Evolutionary conservation across 179 eudicot genomes (phyloP), one percentile per base, ranked within the genome.

Genomic region (Spinacia oleracea): DNA sequence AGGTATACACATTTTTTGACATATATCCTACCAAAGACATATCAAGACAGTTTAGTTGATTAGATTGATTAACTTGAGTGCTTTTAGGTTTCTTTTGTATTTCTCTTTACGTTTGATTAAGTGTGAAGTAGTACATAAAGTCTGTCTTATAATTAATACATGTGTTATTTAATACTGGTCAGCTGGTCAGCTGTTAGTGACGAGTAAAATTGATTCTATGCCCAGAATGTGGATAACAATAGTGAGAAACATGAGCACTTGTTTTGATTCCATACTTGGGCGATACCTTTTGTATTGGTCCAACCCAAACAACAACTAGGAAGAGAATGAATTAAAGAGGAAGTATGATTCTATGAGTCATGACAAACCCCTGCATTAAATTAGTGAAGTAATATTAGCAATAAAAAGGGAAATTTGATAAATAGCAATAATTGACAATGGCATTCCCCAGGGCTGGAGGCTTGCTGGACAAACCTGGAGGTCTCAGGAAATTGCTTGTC

Each of bases 401-500:
- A 14, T 56, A 72, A 18, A 68, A 38, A 69, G n/a, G 27, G 34
- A 60, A 1, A 51, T 4, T 20, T 9, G 27, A 0, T 43, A 2
- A 14, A 25, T 18, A n/a, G 15, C 43, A 43, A 64, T 45, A 56
- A 50, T 38, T 20, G 32, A 50, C 25, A 6, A 62, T 67, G 14
- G 18, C 14, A 48, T 76, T 12, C 48, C 48, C 23, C 77, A 94
- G 98, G 86, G 94, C 98, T 72, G 97, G 98, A 77, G 97, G 98
- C 34, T 88, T 94, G 87, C 93, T 85, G 80, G 98, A 94, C 84
- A 93, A 89, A 87, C 93, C 92, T 38, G 98, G 98, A 12, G 94
- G 93, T 72, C 56, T 85, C 15, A 73, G 98, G 65, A 93, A 94
- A 82, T 75, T 94, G 84, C 81, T 93, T 62, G 90, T 89, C 20